A percentile compares a stretch with the other conserved stretches of the same genome.
These are phyloP conservation scores for Karstenula rhodostoma DNA, from an alignment of 2,329 filamentous ascomycete genomes.

Conservation along the genomic window DNA sequence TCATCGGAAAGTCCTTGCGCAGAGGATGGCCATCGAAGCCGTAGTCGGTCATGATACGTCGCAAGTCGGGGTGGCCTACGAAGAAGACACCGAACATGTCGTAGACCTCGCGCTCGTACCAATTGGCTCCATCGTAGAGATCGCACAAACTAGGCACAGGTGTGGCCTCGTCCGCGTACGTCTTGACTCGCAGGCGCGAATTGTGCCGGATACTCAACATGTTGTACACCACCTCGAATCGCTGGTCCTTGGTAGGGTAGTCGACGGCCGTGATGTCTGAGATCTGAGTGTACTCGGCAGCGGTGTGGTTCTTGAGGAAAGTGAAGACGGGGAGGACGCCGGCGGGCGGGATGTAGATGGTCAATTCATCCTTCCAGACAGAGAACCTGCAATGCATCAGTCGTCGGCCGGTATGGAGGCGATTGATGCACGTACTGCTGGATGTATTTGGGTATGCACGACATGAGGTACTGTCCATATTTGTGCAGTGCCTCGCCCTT, in stretches of 20 bases:
- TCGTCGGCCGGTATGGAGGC: not conserved
- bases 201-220: conserved; percentile 95
- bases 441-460: conserved; percentile 94
- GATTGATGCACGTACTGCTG: conserved; percentile 69
- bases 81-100: conserved; percentile 99
- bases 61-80: conserved; percentile 89
- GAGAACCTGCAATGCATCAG: conserved; percentile 70
- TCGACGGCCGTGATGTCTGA: conserved; percentile 94
- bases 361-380: conserved; percentile 99
- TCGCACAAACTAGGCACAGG: conserved; percentile 88
- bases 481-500: conserved; percentile 89
- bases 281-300: conserved; percentile 94
- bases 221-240: conserved; percentile 99
- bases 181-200: conserved; percentile 96
- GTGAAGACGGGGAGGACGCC: conserved; percentile 90
- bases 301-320: conserved; percentile 97
- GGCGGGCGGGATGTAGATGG: conserved; percentile 87
- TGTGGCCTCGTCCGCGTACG: conserved; percentile 94
- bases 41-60: conserved; percentile 99
- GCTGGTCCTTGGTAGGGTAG: conserved; percentile 92
- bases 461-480: conserved; percentile 97
- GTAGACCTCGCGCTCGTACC: conserved; percentile 98
- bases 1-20: conserved; percentile 97
- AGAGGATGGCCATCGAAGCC: conserved; percentile 98
- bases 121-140: conserved; percentile 94